Evolutionary conservation across 108 stramenopile genomes (phyloP).

Genomic region (Stephanodiscus triporus): DNA sequence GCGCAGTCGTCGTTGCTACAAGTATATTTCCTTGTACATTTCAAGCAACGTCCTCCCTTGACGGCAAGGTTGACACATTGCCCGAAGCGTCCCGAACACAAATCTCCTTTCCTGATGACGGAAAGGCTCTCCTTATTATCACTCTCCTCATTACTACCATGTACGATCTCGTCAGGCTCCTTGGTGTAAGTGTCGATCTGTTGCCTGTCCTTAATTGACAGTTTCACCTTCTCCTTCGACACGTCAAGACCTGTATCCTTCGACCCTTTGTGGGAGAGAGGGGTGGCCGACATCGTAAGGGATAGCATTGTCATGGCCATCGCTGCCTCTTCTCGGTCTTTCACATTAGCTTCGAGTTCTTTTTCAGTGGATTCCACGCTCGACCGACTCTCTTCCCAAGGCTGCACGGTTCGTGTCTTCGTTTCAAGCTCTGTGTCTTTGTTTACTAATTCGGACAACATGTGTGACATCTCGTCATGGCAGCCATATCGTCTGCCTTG

Average conservation of each 20-base stretch:
- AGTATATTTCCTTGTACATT: not conserved
- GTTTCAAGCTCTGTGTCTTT: no score
- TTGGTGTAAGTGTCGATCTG: no score
- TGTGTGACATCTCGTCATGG: no score
- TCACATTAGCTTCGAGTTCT: not conserved
- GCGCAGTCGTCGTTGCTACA: not conserved
- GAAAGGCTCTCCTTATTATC: not conserved
- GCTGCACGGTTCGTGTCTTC: no score
- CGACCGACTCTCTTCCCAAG: not conserved
- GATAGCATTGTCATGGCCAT: not conserved
- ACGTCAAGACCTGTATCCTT: not conserved
- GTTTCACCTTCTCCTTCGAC: no score
- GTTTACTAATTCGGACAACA: no score
- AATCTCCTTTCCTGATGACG: not conserved
- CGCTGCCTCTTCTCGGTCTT: not conserved
- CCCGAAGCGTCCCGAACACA: not conserved
- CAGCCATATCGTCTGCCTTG: not conserved
- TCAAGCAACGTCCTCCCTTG: not conserved
- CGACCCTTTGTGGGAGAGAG: no score
- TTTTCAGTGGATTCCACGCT: no score
- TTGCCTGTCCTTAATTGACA: no score
- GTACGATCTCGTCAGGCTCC: no score
- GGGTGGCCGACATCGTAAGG: not conserved
- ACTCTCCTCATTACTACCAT: not conserved
- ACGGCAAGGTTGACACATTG: not conserved